phyloP scores from a whole-genome alignment of 2,329 filamentous ascomycete genomes.

The Epichloe sibirici region DNA sequence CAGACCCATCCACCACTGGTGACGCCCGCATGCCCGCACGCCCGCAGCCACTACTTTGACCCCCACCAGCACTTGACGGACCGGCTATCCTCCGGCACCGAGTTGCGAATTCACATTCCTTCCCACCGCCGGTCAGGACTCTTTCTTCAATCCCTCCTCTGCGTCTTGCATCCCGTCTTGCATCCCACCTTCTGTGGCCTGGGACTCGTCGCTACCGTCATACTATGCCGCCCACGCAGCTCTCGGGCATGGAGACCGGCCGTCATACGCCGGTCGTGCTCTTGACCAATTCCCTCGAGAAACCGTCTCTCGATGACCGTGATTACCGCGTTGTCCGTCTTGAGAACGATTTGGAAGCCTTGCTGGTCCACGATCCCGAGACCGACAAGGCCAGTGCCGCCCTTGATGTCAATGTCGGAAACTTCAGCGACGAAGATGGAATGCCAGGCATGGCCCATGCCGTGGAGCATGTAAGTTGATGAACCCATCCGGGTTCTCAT shows the following conservation, averaged over 20 bases:
- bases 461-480: conserved; percentile 62
- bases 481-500: conserved; percentile 6
- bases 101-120: background rate
- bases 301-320: conserved; percentile 73
- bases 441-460: conserved; percentile 95
- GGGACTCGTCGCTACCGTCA: background rate
- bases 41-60: background rate
- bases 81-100: background rate
- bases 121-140: conserved; percentile 2
- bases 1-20: background rate
- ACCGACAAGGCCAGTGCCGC: conserved; percentile 96
- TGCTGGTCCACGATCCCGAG: conserved; percentile 85
- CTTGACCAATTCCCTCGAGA: conserved; percentile 64
- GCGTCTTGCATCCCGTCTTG: background rate
- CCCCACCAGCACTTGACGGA: conserved; percentile 1
- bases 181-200: background rate
- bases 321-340: conserved; percentile 79
- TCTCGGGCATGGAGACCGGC: conserved; percentile 22
- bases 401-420: conserved; percentile 90
- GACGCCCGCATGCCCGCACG: background rate
- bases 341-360: conserved; percentile 75
- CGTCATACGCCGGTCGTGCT: conserved; percentile 21
- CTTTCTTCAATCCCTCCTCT: background rate
- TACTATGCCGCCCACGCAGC: conserved; percentile 20
- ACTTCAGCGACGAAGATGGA: conserved; percentile 81